phyloP scores from a whole-genome alignment of 1,284 basidiomycete species.

The Rhodotorula sp. region DNA sequence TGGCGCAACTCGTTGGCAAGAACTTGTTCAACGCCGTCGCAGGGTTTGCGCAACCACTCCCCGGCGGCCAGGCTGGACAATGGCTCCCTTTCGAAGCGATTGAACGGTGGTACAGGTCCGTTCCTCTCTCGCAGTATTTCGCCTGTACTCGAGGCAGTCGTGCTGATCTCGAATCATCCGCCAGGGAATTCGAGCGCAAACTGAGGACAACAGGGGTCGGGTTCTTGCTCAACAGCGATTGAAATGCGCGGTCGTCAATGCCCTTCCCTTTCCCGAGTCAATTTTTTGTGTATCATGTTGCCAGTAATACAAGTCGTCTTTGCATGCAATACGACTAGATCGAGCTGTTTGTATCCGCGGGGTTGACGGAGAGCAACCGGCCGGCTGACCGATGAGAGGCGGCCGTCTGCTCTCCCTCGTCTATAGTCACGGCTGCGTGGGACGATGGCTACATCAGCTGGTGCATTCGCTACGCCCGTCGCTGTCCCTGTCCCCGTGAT shows the following conservation, averaged over 20 bases:
- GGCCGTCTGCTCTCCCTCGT: too few relatives aligned
- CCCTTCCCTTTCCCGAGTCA: not conserved
- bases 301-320: not conserved
- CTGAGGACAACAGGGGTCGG: constrained; percentile 26
- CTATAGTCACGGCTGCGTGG: not conserved
- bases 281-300: not conserved
- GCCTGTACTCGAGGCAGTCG: too few relatives aligned
- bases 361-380: too few relatives aligned
- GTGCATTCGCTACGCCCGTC: not conserved
- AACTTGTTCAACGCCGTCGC: constrained; percentile 32
- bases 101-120: constrained; percentile 33
- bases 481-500: not conserved
- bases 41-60: constrained; percentile 30
- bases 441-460: not conserved
- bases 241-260: not conserved
- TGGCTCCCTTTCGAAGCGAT: constrained; percentile 25
- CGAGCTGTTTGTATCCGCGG: too few relatives aligned
- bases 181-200: constrained; percentile 35
- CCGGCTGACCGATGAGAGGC: too few relatives aligned
- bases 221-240: constrained; percentile 28
- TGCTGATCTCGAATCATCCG: too few relatives aligned
- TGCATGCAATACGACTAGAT: too few relatives aligned
- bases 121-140: too few relatives aligned
- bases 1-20: constrained; percentile 27
- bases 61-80: constrained; percentile 6